phyloP scores from a whole-genome alignment of 208 protist species.

The Wallacemonas sp. region DNA sequence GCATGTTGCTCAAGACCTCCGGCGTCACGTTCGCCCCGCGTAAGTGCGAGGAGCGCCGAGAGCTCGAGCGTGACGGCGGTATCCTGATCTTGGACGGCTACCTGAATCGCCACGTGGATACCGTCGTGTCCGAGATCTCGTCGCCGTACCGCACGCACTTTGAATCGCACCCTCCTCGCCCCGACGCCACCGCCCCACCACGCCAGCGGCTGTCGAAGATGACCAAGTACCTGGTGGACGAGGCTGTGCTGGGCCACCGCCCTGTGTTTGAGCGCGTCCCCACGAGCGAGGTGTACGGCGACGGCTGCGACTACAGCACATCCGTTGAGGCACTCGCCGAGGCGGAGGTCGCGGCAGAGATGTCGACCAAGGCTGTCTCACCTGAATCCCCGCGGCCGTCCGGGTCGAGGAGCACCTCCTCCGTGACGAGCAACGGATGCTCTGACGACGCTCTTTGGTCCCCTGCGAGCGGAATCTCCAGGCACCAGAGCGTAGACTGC shows the following conservation, averaged over 20 bases:
- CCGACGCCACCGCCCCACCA: not conserved
- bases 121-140: not conserved
- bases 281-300: not conserved
- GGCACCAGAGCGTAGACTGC: too few species aligned
- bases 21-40: too few species aligned
- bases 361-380: not conserved
- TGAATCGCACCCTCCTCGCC: not conserved
- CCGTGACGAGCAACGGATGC: not conserved
- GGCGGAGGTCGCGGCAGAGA: not conserved
- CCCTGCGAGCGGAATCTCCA: too few species aligned
- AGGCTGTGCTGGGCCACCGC: not conserved
- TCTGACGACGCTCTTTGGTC: too few species aligned
- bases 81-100: slow-evolving; percentile 33
- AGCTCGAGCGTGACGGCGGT: slow-evolving; percentile 1
- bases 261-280: slow-evolving; percentile 1
- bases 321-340: not conserved
- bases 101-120: not conserved
- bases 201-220: not conserved
- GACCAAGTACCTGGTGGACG: slow-evolving; percentile 1
- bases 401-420: not conserved
- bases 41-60: not conserved
- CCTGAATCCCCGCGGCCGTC: not conserved
- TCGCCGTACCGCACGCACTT: not conserved
- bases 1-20: too few species aligned
- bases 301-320: not conserved